Evolutionary conservation across 208 protist genomes (phyloP).

Genomic region (Leishmania arabica): DNA sequence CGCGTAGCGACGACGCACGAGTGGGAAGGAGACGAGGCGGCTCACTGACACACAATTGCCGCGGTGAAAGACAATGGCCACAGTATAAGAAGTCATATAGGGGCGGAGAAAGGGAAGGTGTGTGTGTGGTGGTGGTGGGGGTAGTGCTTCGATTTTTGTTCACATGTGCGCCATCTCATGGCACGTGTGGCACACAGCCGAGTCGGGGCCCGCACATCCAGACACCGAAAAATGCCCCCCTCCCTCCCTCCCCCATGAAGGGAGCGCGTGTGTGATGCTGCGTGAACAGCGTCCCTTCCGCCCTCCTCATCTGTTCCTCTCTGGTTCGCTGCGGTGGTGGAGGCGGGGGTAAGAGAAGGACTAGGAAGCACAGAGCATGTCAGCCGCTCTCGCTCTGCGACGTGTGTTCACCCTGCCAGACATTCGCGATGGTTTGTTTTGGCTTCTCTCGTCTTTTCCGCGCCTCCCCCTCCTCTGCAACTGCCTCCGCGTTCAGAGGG

Average conservation of each 20-base stretch:
- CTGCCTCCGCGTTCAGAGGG: neutral
- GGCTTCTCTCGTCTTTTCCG: neutral
- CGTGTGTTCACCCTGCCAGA: neutral
- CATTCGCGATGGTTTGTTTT: neutral
- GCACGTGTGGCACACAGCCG: neutral
- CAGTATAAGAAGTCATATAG: neutral
- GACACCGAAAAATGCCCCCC: neutral
- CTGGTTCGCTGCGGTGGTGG: neutral
- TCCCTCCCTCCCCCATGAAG: neutral
- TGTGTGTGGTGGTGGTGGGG: no score
- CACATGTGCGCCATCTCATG: neutral
- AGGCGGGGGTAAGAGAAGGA: neutral
- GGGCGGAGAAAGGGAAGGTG: neutral
- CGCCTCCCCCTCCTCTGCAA: neutral
- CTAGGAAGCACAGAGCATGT: neutral
- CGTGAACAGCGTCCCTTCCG: neutral
- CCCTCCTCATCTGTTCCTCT: neutral
- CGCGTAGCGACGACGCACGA: neutral
- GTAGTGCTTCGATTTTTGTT: neutral
- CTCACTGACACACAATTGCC: neutral
- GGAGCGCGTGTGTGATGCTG: constrained; percentile 1
- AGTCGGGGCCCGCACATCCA: neutral
- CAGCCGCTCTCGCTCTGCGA: neutral
- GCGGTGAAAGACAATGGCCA: neutral
- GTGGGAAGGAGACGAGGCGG: neutral